A percentile compares a stretch with the other conserved stretches of the same genome.
Conservation (phyloP, 495 filamentous ascomycete genomes). For the Penicillium goetzii region DNA sequence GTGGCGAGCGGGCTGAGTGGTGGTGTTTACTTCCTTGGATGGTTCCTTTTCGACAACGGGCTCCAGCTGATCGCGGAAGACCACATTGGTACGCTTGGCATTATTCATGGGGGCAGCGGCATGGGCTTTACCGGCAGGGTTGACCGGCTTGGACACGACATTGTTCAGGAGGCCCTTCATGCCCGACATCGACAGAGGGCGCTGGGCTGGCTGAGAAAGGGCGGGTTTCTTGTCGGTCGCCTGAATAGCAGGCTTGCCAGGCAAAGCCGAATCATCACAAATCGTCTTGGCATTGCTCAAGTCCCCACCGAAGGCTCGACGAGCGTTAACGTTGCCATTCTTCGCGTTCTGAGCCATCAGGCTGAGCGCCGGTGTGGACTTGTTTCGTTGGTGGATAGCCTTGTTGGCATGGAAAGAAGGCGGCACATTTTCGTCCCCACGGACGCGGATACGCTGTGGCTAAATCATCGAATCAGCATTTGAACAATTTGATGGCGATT, state of each 20-base stretch:
- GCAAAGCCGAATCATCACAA: slow-evolving; percentile 56
- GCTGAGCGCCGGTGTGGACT: slow-evolving; percentile 73
- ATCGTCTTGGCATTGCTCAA: slow-evolving; percentile 71
- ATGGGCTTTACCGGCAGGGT: slow-evolving; percentile 44
- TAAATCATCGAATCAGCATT: slow-evolving; percentile 39
- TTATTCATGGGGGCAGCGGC: slow-evolving; percentile 34
- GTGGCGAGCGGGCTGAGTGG: slow-evolving; percentile 24
- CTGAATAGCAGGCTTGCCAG: slow-evolving; percentile 47
- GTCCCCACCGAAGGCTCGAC: slow-evolving; percentile 74
- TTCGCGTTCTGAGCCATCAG: slow-evolving; percentile 62
- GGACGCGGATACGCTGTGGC: slow-evolving; percentile 74
- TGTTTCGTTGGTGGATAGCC: slow-evolving; percentile 76
- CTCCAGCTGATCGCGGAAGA: slow-evolving; percentile 64
- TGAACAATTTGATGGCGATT: neutral
- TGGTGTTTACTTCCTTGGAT: slow-evolving; percentile 44
- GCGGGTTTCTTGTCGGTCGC: slow-evolving; percentile 51
- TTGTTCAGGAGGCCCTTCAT: slow-evolving; percentile 52
- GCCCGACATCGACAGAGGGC: slow-evolving; percentile 57
- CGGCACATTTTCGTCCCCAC: slow-evolving; percentile 73
- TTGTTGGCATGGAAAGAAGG: slow-evolving; percentile 57
- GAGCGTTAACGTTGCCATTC: slow-evolving; percentile 59
- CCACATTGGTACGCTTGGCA: slow-evolving; percentile 61
- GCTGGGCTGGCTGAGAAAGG: slow-evolving; percentile 67
- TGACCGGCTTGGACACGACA: slow-evolving; percentile 39
- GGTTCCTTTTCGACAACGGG: slow-evolving; percentile 35